These are phyloP conservation scores for Starmerella ratchasimensis DNA, from an alignment of 805 yeast species.

Conservation along the genomic window DNA sequence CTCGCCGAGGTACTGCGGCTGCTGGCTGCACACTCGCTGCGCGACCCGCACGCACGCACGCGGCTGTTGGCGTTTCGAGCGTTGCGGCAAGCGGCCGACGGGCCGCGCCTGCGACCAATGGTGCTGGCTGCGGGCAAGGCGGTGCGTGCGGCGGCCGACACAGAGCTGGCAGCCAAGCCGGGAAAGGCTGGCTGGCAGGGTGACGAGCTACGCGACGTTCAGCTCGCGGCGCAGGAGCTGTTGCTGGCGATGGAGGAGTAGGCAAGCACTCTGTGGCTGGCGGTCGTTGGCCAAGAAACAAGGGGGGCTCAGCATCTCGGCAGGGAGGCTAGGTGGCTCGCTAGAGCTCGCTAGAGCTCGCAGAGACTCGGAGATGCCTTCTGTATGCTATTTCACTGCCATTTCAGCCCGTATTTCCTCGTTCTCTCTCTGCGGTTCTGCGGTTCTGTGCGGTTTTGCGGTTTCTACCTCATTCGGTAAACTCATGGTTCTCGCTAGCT, in stretches of 20 bases:
- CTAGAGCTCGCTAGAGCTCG: no score
- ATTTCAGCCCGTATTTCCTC: no score
- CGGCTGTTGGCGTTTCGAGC: conserved; percentile 40
- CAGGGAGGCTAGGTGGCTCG: no score
- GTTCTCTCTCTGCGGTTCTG: no score
- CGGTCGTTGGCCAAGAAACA: no score
- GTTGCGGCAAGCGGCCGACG: conserved; percentile 27
- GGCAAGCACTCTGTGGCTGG: no score
- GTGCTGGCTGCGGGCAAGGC: not conserved
- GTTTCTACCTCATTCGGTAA: no score
- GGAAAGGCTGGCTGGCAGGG: conserved; percentile 53
- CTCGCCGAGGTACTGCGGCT: conserved; percentile 27
- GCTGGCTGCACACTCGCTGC: conserved; percentile 38
- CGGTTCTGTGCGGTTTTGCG: no score
- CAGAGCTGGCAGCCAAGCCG: conserved; percentile 35
- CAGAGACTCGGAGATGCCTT: no score
- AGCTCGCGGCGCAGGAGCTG: not conserved
- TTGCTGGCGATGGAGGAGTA: not conserved
- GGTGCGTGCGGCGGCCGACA: conserved; percentile 27
- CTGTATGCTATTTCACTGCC: no score
- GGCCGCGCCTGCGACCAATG: conserved; percentile 19
- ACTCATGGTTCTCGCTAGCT: no score
- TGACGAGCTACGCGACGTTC: conserved; percentile 6
- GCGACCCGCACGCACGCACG: conserved; percentile 55
- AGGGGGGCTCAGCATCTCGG: no score